Conservation (phyloP, 805 yeast genomes). For the Ogataea ramenticola region DNA sequence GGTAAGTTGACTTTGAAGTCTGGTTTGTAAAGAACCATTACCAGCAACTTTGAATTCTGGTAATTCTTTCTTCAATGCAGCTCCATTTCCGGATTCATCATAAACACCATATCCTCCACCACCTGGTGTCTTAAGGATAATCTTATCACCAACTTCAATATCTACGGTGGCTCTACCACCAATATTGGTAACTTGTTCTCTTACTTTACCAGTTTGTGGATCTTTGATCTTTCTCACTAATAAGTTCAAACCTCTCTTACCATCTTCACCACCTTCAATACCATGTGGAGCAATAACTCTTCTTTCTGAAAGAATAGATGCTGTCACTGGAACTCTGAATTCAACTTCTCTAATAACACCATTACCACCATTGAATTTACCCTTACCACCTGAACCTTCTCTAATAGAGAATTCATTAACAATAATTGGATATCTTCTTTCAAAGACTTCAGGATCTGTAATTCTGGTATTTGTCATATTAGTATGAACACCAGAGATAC, state of each 20-base stretch:
- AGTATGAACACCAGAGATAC: constrained; percentile 85
- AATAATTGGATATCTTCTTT: constrained; percentile 80
- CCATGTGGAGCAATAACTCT: constrained; percentile 85
- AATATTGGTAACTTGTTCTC: constrained; percentile 37
- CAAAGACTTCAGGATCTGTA: constrained; percentile 86
- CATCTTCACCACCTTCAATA: constrained; percentile 73
- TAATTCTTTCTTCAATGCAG: constrained; percentile 5
- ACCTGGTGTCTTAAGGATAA: constrained; percentile 71
- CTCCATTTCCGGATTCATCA: neutral
- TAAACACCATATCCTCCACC: constrained; percentile 62
- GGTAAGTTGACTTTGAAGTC: constrained; percentile 24
- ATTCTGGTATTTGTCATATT: constrained; percentile 92
- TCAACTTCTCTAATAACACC: constrained; percentile 85
- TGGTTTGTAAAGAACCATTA: constrained; percentile 24
- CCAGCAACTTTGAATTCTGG: constrained; percentile 13
- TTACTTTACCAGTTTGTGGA: constrained; percentile 22
- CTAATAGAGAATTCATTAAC: constrained; percentile 67
- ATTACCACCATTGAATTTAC: constrained; percentile 69
- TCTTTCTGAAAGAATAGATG: constrained; percentile 80
- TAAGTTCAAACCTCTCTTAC: constrained; percentile 60
- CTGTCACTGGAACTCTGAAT: constrained; percentile 63
- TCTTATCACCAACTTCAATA: constrained; percentile 54
- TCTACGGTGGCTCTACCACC: constrained; percentile 68
- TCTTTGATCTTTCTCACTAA: constrained; percentile 9
- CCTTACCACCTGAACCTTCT: constrained; percentile 72